Conservation (phyloP, 208 protist species). For the Crithidia bombi region DNA sequence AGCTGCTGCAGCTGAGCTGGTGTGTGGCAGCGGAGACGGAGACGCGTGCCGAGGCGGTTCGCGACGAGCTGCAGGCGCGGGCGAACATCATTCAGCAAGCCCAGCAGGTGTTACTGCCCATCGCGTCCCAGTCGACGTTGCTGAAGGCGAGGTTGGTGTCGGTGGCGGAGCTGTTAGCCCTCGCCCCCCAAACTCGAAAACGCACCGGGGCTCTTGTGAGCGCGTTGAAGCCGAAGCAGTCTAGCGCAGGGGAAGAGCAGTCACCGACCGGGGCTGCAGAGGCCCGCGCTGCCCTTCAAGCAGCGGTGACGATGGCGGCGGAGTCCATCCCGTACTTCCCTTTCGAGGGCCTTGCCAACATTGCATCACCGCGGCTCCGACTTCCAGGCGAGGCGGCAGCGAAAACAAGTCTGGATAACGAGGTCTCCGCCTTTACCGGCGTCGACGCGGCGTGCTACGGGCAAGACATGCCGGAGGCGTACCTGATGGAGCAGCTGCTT, state of each 20-base stretch:
- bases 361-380: neutral
- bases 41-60: slow-evolving; percentile 35
- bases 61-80: slow-evolving; percentile 31
- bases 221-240: neutral
- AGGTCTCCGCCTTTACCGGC: neutral
- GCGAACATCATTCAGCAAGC: slow-evolving; percentile 14
- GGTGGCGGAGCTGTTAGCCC: slow-evolving; percentile 19
- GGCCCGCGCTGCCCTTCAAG: slow-evolving; percentile 12
- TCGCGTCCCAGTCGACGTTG: slow-evolving; percentile 1
- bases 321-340: slow-evolving; percentile 33
- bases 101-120: slow-evolving; percentile 19
- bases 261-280: neutral
- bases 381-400: neutral
- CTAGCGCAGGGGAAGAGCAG: neutral
- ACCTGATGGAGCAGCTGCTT: slow-evolving; percentile 48
- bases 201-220: neutral
- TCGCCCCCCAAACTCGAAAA: neutral
- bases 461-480: slow-evolving; percentile 52
- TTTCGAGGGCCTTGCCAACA: slow-evolving; percentile 26
- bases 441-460: slow-evolving; percentile 52
- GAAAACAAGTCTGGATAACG: neutral
- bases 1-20: slow-evolving; percentile 42
- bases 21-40: slow-evolving; percentile 40
- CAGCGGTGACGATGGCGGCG: slow-evolving; percentile 4
- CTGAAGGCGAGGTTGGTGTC: slow-evolving; percentile 13